Base-by-base conservation (phyloP, 2,329 filamentous ascomycete genomes). In the Aspergillus fumigatus region DNA sequence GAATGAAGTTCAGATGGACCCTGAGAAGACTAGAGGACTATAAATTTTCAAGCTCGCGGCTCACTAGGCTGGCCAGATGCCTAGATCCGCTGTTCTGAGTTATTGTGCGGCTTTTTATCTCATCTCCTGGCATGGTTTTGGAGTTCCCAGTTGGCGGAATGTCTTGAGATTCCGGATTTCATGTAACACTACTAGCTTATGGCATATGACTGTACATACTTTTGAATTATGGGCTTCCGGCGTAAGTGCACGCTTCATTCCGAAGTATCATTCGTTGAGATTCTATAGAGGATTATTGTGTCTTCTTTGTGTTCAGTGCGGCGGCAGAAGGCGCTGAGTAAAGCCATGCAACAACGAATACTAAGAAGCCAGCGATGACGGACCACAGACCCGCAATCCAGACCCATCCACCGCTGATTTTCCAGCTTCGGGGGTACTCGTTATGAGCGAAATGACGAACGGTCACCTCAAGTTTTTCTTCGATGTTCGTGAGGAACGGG, bases 391-490 rank as follows among this genome's bases (percentile, higher is more conserved):
- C 93, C 0, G 87, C 83, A 70, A 99, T 90, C 90, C 93, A 97
- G 10, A 93, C 91, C 90, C 91, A 97, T 3, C 92, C 93, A 45
- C 88, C 92, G 59, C 84, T 90, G 72, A 99, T 99, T 70, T 83
- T 85, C 79, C 86, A 97, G 74, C 90, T 95, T 67, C 94, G 84
- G 32, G 92, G 90, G 84, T 89, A 99, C 80, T 99, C 94, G 73
- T 99, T 88, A 80, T 99, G 94, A 7, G 94, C 94, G 77, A 96
- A 94, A 79, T 99, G 94, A 49, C 94, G 85, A 32, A 99, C 91
- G 0, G 92, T 96, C 53, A 97, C 92, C 23, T 93, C 94, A 66
- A 87, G 84, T 85, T 97, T 97, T 80, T 97, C 92, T 71, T 97
- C 92, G 53, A 99, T 73, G 72, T 87, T 88, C 68, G 86, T 94